Conservation (phyloP, 257 asterid genomes). For the Linaria vulgaris region DNA sequence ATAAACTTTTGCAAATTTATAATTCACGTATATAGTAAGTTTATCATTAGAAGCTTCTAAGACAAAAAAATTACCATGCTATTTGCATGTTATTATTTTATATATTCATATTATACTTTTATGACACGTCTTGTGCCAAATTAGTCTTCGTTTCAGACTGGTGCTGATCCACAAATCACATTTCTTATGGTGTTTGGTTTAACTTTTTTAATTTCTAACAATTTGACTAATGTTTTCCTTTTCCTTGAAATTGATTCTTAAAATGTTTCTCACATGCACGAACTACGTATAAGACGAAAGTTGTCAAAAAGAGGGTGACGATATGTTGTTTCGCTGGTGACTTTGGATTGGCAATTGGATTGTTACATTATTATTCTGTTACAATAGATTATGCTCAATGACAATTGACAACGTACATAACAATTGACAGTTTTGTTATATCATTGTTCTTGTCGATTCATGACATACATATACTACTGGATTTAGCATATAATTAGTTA, state of each 20-base stretch:
- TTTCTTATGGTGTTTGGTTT: neutral
- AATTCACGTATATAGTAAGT: too few species aligned
- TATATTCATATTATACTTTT: conserved; percentile 8
- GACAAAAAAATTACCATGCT: neutral
- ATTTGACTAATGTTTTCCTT: too few species aligned
- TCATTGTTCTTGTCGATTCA: neutral
- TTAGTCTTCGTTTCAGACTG: conserved; percentile 2
- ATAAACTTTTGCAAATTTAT: too few species aligned
- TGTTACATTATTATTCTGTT: conserved; percentile 3
- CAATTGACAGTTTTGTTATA: neutral
- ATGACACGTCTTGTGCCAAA: neutral
- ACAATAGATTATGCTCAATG: conserved; percentile 2
- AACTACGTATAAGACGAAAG: neutral
- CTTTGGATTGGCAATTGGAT: neutral
- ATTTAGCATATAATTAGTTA: neutral
- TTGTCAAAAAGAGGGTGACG: neutral
- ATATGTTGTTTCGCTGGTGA: too few species aligned
- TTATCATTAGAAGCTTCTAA: too few species aligned
- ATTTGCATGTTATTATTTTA: conserved; percentile 3
- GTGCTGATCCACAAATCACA: too few species aligned
- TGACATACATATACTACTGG: too few species aligned
- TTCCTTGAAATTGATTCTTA: neutral
- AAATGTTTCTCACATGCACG: neutral
- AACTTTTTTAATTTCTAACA: too few species aligned
- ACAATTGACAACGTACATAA: too few species aligned